Percentiles rank a stretch among this genome's conserved stretches.
phyloP scores from a whole-genome alignment of 805 yeast species.

The Zygoascus biomembranicola region DNA sequence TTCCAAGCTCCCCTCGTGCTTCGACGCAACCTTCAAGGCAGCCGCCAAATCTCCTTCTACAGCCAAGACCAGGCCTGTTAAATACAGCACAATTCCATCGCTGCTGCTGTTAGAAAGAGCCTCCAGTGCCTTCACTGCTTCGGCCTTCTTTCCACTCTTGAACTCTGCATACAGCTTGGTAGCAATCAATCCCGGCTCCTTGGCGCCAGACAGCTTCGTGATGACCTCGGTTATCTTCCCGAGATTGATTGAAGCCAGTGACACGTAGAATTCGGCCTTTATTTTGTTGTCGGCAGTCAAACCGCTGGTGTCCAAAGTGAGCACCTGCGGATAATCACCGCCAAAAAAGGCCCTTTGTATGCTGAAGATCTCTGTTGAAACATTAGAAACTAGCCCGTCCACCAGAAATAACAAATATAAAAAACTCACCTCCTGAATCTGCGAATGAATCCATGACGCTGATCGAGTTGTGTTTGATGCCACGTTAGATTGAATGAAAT shows the following conservation, averaged over 20 bases:
- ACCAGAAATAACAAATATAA: not conserved
- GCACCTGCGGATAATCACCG: conserved; percentile 31
- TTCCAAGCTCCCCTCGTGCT: conserved; percentile 33
- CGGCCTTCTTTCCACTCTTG: conserved; percentile 18
- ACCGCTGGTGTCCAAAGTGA: conserved; percentile 21
- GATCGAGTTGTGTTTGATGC: not conserved
- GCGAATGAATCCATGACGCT: conserved; percentile 21
- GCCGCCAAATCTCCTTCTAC: conserved; percentile 34
- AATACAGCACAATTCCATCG: conserved; percentile 29
- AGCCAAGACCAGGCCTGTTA: conserved; percentile 37
- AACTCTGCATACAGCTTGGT: conserved; percentile 23
- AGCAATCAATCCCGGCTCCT: conserved; percentile 20
- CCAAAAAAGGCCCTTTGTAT: conserved; percentile 34
- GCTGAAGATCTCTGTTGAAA: conserved; percentile 22
- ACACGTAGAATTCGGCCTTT: conserved; percentile 27
- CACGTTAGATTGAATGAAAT: not conserved
- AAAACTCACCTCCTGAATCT: conserved; percentile 21
- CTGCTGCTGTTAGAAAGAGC: conserved; percentile 19
- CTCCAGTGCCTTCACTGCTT: conserved; percentile 14
- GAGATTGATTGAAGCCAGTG: conserved; percentile 31
- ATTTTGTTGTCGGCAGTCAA: conserved; percentile 17
- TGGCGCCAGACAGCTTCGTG: conserved; percentile 17
- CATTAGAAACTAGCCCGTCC: not conserved
- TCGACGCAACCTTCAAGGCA: conserved; percentile 34
- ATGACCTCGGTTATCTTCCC: conserved; percentile 28